phyloP scores from a whole-genome alignment of 495 filamentous ascomycete genomes.

The Pyrenopolyporus hunteri region DNA sequence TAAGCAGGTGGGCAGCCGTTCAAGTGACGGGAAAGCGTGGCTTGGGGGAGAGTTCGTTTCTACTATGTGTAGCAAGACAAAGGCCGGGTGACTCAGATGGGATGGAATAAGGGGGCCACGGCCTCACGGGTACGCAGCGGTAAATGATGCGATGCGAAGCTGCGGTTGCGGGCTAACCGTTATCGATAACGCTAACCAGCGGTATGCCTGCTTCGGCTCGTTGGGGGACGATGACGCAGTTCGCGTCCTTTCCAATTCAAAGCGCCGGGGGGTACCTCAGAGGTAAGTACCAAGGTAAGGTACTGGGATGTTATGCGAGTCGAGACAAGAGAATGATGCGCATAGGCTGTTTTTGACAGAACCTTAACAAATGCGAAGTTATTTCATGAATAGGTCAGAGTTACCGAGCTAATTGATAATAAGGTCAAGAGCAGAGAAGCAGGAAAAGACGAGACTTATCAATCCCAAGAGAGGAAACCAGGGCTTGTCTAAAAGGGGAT shows the following conservation, averaged over 20 bases:
- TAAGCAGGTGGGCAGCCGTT: conserved; percentile 35
- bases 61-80: conserved; percentile 27
- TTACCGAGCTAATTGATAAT: neutral
- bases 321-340: neutral
- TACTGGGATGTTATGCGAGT: conserved; percentile 14
- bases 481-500: conserved; percentile 15
- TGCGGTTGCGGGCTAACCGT: conserved; percentile 26
- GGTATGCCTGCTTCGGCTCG: conserved; percentile 19
- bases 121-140: conserved; percentile 11
- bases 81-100: conserved; percentile 44
- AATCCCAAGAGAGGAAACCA: conserved; percentile 8
- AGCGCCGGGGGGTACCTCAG: too few species aligned
- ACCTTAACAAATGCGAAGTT: conserved; percentile 2
- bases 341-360: neutral
- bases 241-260: neutral
- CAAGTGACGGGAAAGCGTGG: conserved; percentile 35
- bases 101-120: conserved; percentile 29
- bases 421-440: conserved; percentile 10
- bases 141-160: conserved; percentile 28
- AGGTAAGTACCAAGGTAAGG: too few species aligned
- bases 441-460: neutral
- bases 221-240: conserved; percentile 34
- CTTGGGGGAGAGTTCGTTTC: conserved; percentile 33
- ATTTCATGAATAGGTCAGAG: neutral
- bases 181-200: conserved; percentile 28